Conservation (phyloP, 2,329 filamentous ascomycete species). For the Diaporthe sp. region DNA sequence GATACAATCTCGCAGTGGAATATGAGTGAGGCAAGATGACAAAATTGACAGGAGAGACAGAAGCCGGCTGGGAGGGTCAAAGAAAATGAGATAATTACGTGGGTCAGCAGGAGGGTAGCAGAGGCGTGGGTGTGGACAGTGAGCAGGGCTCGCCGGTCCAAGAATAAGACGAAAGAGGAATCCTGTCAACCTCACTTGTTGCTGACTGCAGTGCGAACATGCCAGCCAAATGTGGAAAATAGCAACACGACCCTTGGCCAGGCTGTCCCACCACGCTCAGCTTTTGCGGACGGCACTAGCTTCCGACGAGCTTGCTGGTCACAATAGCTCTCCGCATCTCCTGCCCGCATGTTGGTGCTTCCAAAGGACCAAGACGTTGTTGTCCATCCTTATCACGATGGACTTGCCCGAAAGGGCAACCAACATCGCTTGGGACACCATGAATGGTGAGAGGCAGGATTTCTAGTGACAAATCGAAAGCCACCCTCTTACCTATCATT, state of each 20-base stretch:
- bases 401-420: not conserved
- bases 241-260: conserved; percentile 23
- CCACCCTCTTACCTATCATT: not conserved
- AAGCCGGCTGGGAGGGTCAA: conserved; percentile 2
- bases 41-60: conserved; percentile 16
- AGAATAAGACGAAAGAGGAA: conserved; percentile 33
- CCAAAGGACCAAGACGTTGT: conserved; percentile 7
- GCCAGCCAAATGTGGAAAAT: conserved; percentile 12
- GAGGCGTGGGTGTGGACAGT: conserved; percentile 8
- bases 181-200: conserved; percentile 17
- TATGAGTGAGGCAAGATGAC: conserved; percentile 16
- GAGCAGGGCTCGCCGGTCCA: conserved; percentile 5
- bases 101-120: not conserved
- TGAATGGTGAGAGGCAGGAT: not conserved
- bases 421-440: not conserved
- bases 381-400: not conserved
- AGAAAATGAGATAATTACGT: conserved; percentile 21
- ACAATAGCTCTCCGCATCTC: not conserved
- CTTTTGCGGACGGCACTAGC: conserved; percentile 22
- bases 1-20: not conserved
- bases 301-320: not conserved
- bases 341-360: conserved; percentile 12
- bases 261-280: conserved; percentile 25
- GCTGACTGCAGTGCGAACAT: conserved; percentile 30
- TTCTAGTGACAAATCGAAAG: not conserved